Conservation (phyloP, 129 eudicot genomes). For the Lactuca saligna region DNA sequence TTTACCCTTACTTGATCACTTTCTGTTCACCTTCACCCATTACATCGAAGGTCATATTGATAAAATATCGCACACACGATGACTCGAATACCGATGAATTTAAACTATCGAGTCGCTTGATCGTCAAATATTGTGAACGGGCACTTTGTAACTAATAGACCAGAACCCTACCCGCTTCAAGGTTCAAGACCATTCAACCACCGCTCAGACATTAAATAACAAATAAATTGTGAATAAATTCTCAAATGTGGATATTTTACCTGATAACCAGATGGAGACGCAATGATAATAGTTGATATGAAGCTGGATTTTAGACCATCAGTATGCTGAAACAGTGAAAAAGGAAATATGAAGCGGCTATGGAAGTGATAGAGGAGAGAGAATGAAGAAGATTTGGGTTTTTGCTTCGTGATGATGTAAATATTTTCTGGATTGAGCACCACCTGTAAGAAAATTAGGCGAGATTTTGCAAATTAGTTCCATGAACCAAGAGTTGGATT, state of each 20-base stretch:
- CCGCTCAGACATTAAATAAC: too few relatives aligned
- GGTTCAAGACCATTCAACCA: neutral
- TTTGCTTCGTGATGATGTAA: slow-evolving; percentile 17
- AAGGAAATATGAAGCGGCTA: slow-evolving; percentile 22
- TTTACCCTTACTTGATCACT: too few relatives aligned
- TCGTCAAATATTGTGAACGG: neutral
- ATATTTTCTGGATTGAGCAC: slow-evolving; percentile 23
- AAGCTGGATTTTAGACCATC: too few relatives aligned
- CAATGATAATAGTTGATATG: too few relatives aligned
- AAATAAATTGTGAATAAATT: neutral
- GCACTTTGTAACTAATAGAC: neutral
- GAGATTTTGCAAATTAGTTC: slow-evolving; percentile 31
- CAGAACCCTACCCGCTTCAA: neutral
- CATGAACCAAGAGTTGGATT: too few relatives aligned
- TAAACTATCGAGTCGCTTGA: neutral
- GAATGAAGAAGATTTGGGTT: slow-evolving; percentile 10
- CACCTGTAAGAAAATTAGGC: slow-evolving; percentile 22
- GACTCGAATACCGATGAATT: neutral
- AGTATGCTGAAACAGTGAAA: too few relatives aligned
- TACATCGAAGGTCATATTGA: neutral
- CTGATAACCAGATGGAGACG: too few relatives aligned
- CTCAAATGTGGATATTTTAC: too few relatives aligned
- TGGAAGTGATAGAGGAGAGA: slow-evolving; percentile 16
- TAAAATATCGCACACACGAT: neutral
- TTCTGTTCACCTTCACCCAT: too few relatives aligned